phyloP scores from a whole-genome alignment of 306 rosid species.

The Vigna unguiculata region DNA sequence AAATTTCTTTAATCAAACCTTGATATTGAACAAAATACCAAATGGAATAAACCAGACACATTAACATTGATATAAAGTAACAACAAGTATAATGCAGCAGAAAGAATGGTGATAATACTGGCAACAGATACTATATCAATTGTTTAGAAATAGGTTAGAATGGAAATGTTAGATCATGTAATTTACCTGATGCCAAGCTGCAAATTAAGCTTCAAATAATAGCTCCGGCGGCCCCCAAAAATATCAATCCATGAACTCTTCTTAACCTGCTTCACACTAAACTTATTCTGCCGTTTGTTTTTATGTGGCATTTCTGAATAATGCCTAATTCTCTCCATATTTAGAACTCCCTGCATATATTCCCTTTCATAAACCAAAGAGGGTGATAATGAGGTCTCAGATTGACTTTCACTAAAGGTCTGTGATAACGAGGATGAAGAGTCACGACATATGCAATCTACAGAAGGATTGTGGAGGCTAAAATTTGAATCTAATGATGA shows the following conservation, averaged over 20 bases:
- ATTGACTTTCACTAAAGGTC: slow-evolving; percentile 52
- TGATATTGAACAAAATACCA: slow-evolving; percentile 22
- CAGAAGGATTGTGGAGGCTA: slow-evolving; percentile 44
- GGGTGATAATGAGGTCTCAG: slow-evolving; percentile 43
- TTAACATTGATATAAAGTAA: slow-evolving; percentile 3
- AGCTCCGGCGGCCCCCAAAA: slow-evolving; percentile 46
- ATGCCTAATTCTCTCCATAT: slow-evolving; percentile 64
- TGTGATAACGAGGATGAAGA: slow-evolving; percentile 46
- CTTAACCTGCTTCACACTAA: slow-evolving; percentile 52
- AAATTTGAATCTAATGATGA: slow-evolving; percentile 50
- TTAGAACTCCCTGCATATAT: slow-evolving; percentile 93
- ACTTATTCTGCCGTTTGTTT: slow-evolving; percentile 57
- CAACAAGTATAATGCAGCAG: not conserved
- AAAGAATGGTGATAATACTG: not conserved
- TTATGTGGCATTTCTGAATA: slow-evolving; percentile 51
- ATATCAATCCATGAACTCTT: slow-evolving; percentile 57
- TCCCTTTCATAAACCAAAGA: slow-evolving; percentile 71
- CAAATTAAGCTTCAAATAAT: slow-evolving; percentile 62
- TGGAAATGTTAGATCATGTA: slow-evolving; percentile 11
- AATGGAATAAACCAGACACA: slow-evolving; percentile 1
- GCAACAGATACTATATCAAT: not conserved
- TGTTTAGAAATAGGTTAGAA: slow-evolving; percentile 3
- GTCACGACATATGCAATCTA: slow-evolving; percentile 49
- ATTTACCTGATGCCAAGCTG: slow-evolving; percentile 65
- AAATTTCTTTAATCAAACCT: slow-evolving; percentile 37